Evolutionary conservation across 1,284 basidiomycete genomes (phyloP), one percentile per base, ranked within the genome.

Genomic region (Meira nashicola): DNA sequence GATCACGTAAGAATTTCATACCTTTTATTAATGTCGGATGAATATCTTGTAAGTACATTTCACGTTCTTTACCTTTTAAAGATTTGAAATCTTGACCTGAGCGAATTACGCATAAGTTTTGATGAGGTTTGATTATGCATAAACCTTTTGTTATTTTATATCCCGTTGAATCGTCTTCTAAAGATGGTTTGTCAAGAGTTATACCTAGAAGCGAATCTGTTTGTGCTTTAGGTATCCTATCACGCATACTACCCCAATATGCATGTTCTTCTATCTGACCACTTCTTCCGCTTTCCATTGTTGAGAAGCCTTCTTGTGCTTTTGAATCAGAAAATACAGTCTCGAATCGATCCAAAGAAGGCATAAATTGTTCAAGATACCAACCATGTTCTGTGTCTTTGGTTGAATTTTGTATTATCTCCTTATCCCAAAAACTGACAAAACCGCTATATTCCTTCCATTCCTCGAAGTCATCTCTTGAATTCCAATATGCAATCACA

Each of bases 341-440:
- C 40, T 55, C 54, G 54, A 41, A 55, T 49, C 54, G 54, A 23
- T 55, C 54, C 54, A 55, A 11, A n/a, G 6, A 40, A 19, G 54
- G 54, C 23, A 55, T 40, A 5, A 55, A 17, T 21, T 10, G 10
- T 46, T 55, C 54, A 46, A 55, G 14, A 39, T 40, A 17, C 39
- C 38, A 50, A 7, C 54, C 54, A 5, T 52, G 39, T 25, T 50
- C 39, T 17, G n/a, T n/a, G n/a, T n/a, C n/a, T n/a, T n/a, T n/a
- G n/a, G n/a, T n/a, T 55, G 40, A 10, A 21, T 6, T 23, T 55
- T n/a, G 10, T 39, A 12, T 39, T 55, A 17, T 43, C 43, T 15
- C 23, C 14, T 9, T 19, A n/a, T 49, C 43, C 39, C 39, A 33
- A 33, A 55, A 12, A 17, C 17, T 5, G n/a, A 14, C 49, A 25